Conservation (phyloP, 2,329 filamentous ascomycete genomes). For the Neonectria punicea region DNA sequence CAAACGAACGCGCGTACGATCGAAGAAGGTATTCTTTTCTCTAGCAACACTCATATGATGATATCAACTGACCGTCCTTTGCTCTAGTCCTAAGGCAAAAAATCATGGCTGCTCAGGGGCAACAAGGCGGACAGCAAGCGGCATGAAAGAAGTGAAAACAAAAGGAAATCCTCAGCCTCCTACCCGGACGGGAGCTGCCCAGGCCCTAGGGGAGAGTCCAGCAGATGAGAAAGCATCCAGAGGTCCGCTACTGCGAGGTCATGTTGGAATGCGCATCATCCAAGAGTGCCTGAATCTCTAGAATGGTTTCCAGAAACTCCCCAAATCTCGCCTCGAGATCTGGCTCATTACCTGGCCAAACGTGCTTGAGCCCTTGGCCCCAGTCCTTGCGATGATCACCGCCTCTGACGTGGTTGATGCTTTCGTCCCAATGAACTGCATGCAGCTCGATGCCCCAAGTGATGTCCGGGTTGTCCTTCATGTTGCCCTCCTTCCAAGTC, state of each 20-base stretch:
- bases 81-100: conserved; percentile 56
- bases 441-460: conserved; percentile 48
- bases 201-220: background rate
- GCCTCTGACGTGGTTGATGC: conserved; percentile 43
- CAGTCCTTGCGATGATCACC: conserved; percentile 44
- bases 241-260: conserved; percentile 18
- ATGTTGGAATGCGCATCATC: conserved; percentile 25
- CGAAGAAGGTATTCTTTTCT: conserved; percentile 76
- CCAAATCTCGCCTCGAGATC: conserved; percentile 42
- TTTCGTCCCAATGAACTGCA: conserved; percentile 51
- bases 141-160: conserved; percentile 27
- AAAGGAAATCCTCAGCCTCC: background rate
- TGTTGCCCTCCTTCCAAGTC: conserved; percentile 37
- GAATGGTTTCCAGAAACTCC: conserved; percentile 45
- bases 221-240: conserved; percentile 19
- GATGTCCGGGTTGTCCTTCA: conserved; percentile 32
- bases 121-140: conserved; percentile 36
- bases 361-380: conserved; percentile 42
- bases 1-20: conserved; percentile 85
- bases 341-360: conserved; percentile 47
- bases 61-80: conserved; percentile 47
- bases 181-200: conserved; percentile 17
- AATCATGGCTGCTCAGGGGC: conserved; percentile 52
- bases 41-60: conserved; percentile 45
- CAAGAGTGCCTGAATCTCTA: conserved; percentile 46